Evolutionary conservation across 441 rosid species (phyloP).

Genomic region (Monsonia emarginata): DNA sequence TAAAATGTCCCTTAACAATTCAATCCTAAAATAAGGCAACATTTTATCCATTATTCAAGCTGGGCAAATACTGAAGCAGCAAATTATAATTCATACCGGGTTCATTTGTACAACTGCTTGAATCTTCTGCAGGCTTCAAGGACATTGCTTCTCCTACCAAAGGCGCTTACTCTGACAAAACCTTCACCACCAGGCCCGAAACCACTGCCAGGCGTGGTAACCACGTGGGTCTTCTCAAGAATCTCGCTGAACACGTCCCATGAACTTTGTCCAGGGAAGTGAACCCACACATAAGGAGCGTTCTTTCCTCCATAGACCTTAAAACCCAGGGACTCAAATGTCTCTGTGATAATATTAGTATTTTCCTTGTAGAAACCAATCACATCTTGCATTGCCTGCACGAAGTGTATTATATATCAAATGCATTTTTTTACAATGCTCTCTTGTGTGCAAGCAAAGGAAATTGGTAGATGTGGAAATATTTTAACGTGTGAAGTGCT

Average conservation of each 20-base stretch:
- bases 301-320: constrained; percentile 72
- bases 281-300: constrained; percentile 93
- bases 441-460: too few relatives aligned
- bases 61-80: not conserved
- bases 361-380: constrained; percentile 90
- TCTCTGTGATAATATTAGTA: constrained; percentile 59
- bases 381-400: constrained; percentile 76
- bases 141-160: constrained; percentile 79
- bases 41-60: not conserved
- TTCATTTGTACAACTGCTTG: constrained; percentile 83
- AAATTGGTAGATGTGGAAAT: too few relatives aligned
- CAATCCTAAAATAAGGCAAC: too few relatives aligned
- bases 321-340: constrained; percentile 74
- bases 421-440: too few relatives aligned
- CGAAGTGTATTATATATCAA: constrained; percentile 7
- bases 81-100: not conserved
- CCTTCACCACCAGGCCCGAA: constrained; percentile 98
- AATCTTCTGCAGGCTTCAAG: constrained; percentile 93
- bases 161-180: constrained; percentile 79
- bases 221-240: constrained; percentile 83
- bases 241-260: constrained; percentile 94
- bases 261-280: constrained; percentile 85
- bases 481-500: too few relatives aligned
- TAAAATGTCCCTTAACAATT: too few relatives aligned
- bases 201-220: constrained; percentile 91